These are phyloP conservation scores for Aspergillus brasiliensis DNA, from an alignment of 2,329 filamentous ascomycete species.

Conservation along the genomic window DNA sequence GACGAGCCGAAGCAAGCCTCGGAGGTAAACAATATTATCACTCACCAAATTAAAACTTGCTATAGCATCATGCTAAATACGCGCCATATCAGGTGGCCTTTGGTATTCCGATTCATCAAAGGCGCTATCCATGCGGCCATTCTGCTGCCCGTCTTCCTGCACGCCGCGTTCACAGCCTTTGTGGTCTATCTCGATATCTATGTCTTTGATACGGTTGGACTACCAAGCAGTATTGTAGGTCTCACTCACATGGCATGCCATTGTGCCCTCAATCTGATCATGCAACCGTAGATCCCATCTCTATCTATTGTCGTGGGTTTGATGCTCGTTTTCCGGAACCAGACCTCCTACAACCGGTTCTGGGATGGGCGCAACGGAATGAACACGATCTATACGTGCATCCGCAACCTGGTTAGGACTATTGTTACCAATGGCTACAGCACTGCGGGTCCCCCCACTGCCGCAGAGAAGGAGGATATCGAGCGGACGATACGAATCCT, in stretches of 20 bases:
- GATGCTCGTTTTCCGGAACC: constrained; percentile 69
- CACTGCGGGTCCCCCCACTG: constrained; percentile 32
- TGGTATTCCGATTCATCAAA: constrained; percentile 66
- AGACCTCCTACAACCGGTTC: constrained; percentile 66
- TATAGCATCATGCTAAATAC: neutral
- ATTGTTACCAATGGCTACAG: constrained; percentile 54
- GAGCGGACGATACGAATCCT: constrained; percentile 61
- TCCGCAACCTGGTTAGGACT: constrained; percentile 61
- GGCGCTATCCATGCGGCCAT: constrained; percentile 64
- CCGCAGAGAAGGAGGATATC: constrained; percentile 56
- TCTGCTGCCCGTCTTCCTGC: constrained; percentile 57
- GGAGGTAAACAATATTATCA: constrained; percentile 22
- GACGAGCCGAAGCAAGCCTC: constrained; percentile 35
- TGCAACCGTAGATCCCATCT: constrained; percentile 53
- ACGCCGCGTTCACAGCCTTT: constrained; percentile 60
- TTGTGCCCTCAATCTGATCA: neutral
- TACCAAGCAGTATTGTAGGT: constrained; percentile 60
- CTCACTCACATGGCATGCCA: neutral
- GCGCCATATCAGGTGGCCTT: constrained; percentile 54
- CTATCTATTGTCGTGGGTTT: constrained; percentile 67
- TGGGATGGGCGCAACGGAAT: constrained; percentile 63
- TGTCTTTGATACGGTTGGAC: constrained; percentile 53
- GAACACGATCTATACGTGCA: constrained; percentile 58
- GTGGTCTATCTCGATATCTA: constrained; percentile 61
- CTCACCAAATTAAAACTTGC: neutral